Evolutionary conservation across 1,139 yeast genomes (phyloP).

Genomic region (Pneumocystis wakefieldiae): DNA sequence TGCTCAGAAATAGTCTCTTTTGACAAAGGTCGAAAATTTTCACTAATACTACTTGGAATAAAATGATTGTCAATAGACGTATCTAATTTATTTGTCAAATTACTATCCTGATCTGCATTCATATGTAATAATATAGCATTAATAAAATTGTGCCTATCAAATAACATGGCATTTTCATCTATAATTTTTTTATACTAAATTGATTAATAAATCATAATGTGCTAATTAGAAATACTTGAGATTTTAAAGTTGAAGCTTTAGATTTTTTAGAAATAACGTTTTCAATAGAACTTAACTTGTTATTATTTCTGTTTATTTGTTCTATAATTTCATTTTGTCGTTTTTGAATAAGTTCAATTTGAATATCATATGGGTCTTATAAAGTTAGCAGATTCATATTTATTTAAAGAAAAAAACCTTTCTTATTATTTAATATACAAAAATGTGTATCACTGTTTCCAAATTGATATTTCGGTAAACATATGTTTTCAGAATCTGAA

Average conservation of each 20-base stretch:
- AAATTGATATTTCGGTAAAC: conserved; percentile 39
- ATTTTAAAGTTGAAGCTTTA: conserved; percentile 22
- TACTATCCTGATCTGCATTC: not conserved
- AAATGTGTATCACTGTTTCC: conserved; percentile 53
- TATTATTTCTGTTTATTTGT: conserved; percentile 25
- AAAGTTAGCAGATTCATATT: not conserved
- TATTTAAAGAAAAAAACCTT: not conserved
- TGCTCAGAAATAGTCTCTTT: not conserved
- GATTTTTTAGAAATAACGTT: not conserved
- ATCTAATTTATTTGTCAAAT: not conserved
- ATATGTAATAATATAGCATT: not conserved
- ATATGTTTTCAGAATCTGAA: conserved; percentile 8
- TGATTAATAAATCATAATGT: conserved; percentile 13
- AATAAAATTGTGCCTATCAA: not conserved
- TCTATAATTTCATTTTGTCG: conserved; percentile 30
- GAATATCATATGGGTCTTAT: conserved; percentile 21
- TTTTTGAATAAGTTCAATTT: conserved; percentile 19
- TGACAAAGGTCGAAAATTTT: not conserved
- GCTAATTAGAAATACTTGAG: conserved; percentile 11
- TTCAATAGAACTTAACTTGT: conserved; percentile 12
- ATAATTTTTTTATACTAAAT: not conserved
- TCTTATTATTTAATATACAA: conserved; percentile 42
- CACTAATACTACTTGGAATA: not conserved
- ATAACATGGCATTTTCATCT: not conserved
- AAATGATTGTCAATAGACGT: not conserved